Evolutionary conservation across 73 alveolate species (phyloP).

Genomic region (Paramecium primaurelia): DNA sequence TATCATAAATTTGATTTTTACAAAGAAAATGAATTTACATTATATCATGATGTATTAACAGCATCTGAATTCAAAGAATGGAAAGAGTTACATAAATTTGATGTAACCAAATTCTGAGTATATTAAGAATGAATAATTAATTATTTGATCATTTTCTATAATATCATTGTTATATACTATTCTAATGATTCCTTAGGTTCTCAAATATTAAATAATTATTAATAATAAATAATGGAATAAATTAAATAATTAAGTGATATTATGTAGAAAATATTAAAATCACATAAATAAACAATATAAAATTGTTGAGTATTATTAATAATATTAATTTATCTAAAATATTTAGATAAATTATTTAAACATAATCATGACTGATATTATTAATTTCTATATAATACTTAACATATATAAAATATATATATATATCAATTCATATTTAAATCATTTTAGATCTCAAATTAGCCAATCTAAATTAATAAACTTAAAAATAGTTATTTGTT

Average conservation of each 20-base stretch:
- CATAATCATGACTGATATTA: neutral
- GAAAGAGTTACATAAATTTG: neutral
- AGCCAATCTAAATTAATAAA: neutral
- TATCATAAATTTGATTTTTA: neutral
- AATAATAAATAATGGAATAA: too few species aligned
- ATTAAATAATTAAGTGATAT: too few species aligned
- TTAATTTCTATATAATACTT: too few species aligned
- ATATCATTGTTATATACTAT: too few species aligned
- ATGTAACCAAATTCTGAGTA: neutral
- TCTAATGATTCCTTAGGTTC: too few species aligned
- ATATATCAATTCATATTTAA: neutral
- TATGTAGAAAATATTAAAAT: neutral
- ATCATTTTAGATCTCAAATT: neutral
- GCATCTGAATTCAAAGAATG: neutral
- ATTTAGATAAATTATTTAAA: neutral
- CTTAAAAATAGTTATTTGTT: neutral
- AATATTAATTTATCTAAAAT: neutral
- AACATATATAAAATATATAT: neutral
- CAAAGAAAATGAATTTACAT: neutral
- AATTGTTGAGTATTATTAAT: too few species aligned
- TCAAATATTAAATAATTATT: too few species aligned
- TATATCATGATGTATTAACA: neutral
- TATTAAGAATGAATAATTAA: neutral
- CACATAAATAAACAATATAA: neutral
- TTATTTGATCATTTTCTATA: neutral